phyloP scores from a whole-genome alignment of 106 monocot genomes.

The Amphibolis antarctica region DNA sequence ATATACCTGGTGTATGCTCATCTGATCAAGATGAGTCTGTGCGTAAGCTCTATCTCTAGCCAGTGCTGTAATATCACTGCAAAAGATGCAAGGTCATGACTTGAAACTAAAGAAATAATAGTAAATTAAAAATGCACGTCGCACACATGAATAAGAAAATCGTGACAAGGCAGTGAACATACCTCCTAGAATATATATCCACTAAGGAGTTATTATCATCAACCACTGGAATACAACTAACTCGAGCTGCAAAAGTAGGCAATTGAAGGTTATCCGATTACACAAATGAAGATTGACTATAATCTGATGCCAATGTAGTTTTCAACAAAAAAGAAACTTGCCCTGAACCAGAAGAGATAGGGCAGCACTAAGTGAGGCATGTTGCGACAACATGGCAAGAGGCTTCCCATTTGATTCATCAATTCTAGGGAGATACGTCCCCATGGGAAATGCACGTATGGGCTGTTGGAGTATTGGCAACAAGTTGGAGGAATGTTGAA shows the following conservation, averaged over 20 bases:
- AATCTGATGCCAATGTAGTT: neutral
- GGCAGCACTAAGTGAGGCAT: slow-evolving; percentile 68
- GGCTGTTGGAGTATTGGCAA: slow-evolving; percentile 77
- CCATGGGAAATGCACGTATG: slow-evolving; percentile 51
- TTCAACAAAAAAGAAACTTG: slow-evolving; percentile 4
- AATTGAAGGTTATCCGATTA: no score
- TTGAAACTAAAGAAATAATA: neutral
- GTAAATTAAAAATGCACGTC: neutral
- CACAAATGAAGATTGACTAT: neutral
- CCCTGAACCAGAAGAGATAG: slow-evolving; percentile 83
- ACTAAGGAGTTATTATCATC: slow-evolving; percentile 81
- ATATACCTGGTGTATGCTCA: slow-evolving; percentile 66
- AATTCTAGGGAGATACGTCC: slow-evolving; percentile 86
- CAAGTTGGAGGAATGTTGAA: slow-evolving; percentile 57
- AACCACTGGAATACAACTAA: slow-evolving; percentile 92
- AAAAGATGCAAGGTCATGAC: neutral
- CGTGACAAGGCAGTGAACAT: neutral
- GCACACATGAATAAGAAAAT: neutral
- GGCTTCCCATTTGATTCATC: slow-evolving; percentile 64
- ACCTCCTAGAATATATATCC: slow-evolving; percentile 93
- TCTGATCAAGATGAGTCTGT: slow-evolving; percentile 21
- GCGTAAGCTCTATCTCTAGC: slow-evolving; percentile 51
- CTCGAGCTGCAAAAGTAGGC: slow-evolving; percentile 49
- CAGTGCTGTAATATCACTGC: slow-evolving; percentile 93
- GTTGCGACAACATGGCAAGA: slow-evolving; percentile 63